A percentile compares a stretch with the other conserved stretches of the same genome.
Evolutionary conservation across 1,139 yeast species (phyloP).

Genomic region (Lodderomyces metapsilosis): DNA sequence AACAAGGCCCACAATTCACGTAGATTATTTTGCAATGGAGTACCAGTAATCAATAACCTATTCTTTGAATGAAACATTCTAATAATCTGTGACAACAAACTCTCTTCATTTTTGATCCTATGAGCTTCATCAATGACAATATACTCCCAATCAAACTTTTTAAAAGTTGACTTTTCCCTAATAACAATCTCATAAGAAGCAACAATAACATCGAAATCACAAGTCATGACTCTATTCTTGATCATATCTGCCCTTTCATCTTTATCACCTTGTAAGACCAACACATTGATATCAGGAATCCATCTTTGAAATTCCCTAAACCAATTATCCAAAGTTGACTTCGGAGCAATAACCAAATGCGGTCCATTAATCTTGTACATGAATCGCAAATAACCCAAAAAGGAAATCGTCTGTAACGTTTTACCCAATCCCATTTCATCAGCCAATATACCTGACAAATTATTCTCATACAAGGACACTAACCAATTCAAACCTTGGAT

Average conservation of each 20-base stretch:
- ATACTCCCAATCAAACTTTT: slow-evolving; percentile 70
- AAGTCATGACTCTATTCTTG: slow-evolving; percentile 48
- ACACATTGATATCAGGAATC: slow-evolving; percentile 74
- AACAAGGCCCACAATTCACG: slow-evolving; percentile 81
- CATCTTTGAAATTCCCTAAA: slow-evolving; percentile 70
- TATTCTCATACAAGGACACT: slow-evolving; percentile 76
- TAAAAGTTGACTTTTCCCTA: slow-evolving; percentile 63
- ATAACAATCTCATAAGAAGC: slow-evolving; percentile 79
- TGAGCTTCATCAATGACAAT: slow-evolving; percentile 81
- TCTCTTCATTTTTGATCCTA: slow-evolving; percentile 76
- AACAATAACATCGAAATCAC: slow-evolving; percentile 71
- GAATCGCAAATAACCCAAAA: slow-evolving; percentile 68
- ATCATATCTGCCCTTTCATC: slow-evolving; percentile 58
- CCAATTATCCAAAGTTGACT: slow-evolving; percentile 81
- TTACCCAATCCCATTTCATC: slow-evolving; percentile 99
- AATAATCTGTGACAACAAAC: slow-evolving; percentile 70
- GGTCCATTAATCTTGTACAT: slow-evolving; percentile 65
- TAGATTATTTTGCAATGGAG: slow-evolving; percentile 75
- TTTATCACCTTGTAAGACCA: slow-evolving; percentile 73
- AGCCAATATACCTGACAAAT: slow-evolving; percentile 87
- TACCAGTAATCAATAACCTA: slow-evolving; percentile 73
- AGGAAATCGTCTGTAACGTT: slow-evolving; percentile 89
- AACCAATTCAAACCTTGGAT: slow-evolving; percentile 94
- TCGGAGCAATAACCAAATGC: slow-evolving; percentile 72
- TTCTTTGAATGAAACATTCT: slow-evolving; percentile 69